Base-by-base conservation (phyloP, 2,329 filamentous ascomycete genomes). In the Ciborinia camelliae region DNA sequence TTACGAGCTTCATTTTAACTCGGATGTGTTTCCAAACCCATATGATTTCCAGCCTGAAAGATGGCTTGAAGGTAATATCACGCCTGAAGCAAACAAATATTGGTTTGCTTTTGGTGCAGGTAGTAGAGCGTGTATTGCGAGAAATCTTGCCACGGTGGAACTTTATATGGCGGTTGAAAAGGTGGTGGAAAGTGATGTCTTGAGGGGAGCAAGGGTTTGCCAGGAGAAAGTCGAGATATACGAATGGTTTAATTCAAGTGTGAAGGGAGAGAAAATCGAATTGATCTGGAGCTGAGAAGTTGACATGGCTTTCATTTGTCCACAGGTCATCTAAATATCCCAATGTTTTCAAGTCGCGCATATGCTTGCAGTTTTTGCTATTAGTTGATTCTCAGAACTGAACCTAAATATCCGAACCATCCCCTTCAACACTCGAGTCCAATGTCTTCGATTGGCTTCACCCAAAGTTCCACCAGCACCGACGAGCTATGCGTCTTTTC, bases 181-280 rank as follows among this genome's bases (percentile, higher is more conserved):
- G 35, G 59, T 84, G 15, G 80, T 77, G 0, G 72, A 76, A 61
- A 77, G 73, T 14, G 77, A 78, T 67, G 77, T 82, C 1, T 72
- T 85, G 23, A 72, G 75, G 4, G 81, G 81, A 2, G 81, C 80
- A 2, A 78, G 65, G 53, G 70, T 74, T 2, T 73, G 79, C 1
- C 70, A 77, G 26, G 74, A 78, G 1, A 73, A 76, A 62, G 77
- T 85, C 14, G 77, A 81, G 71, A 81, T 84, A n/a, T 73, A 77
- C 35, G 80, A 86, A 70, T 85, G 82, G 82, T 85, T 85, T 68
- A 85, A 84, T 68, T 79, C 79, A 1, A 80, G 79, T 68, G 78
- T 85, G 1, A 78, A 80, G 47, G 81, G 79, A 0, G 80, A 80
- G 67, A 79, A 75, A 70, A 80, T 85, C 26, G 79, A 81, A 41